Conservation (phyloP, 106 monocot species). For the Dioscorea alata region DNA sequence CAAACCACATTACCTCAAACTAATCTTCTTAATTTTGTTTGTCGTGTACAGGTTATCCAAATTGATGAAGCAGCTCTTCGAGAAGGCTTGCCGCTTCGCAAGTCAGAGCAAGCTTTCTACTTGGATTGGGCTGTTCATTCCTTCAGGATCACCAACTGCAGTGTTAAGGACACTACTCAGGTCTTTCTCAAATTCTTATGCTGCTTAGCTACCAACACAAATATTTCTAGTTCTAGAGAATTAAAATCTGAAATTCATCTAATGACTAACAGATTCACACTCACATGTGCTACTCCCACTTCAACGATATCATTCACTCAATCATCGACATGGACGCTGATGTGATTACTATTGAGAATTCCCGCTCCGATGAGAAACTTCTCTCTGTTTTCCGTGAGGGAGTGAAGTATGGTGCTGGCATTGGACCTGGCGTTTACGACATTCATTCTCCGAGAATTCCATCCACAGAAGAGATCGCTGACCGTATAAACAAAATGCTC, state of each 20-base stretch:
- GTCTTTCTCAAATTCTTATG: constrained; percentile 4
- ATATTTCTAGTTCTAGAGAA: neutral
- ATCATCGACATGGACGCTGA: constrained; percentile 86
- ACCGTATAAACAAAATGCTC: constrained; percentile 81
- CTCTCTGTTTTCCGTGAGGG: constrained; percentile 64
- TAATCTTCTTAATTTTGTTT: neutral
- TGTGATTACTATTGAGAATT: constrained; percentile 85
- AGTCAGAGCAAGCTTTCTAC: constrained; percentile 69
- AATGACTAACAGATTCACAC: constrained; percentile 42
- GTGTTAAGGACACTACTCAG: constrained; percentile 71
- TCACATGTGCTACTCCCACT: constrained; percentile 87
- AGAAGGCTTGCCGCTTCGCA: constrained; percentile 72
- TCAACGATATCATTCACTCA: constrained; percentile 82
- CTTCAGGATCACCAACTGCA: constrained; percentile 76
- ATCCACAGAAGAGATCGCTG: constrained; percentile 68
- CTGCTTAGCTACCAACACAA: no score
- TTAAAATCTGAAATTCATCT: neutral
- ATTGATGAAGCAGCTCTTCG: constrained; percentile 76
- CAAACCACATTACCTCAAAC: neutral
- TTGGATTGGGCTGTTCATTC: constrained; percentile 77
- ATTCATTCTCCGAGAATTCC: constrained; percentile 84
- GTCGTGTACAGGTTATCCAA: constrained; percentile 47
- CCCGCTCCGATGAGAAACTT: constrained; percentile 80
- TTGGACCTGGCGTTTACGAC: constrained; percentile 55
- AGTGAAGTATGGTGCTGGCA: constrained; percentile 47